Evolutionary conservation across 768 basidiomycete genomes (phyloP).

Genomic region (Amyloporia xantha): DNA sequence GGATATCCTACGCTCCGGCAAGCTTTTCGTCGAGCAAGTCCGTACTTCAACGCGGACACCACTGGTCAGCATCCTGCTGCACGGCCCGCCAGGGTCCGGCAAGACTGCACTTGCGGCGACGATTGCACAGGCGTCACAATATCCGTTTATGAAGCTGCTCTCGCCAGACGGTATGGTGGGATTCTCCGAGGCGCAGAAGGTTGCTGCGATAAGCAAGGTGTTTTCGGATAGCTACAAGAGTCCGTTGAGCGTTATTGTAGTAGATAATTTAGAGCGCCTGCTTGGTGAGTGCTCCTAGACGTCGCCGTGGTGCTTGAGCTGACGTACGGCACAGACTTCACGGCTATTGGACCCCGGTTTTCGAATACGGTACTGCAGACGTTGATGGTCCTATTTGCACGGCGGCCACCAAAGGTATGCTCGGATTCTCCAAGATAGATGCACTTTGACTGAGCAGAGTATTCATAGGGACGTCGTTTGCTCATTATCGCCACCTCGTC

Average conservation of each 20-base stretch:
- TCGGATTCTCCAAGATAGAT: background rate
- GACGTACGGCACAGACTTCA: constrained; percentile 68
- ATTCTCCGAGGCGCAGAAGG: constrained; percentile 87
- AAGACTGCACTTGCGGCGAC: constrained; percentile 94
- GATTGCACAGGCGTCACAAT: constrained; percentile 89
- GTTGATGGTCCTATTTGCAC: constrained; percentile 78
- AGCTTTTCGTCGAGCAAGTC: constrained; percentile 91
- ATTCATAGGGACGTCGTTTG: constrained; percentile 74
- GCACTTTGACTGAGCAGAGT: constrained; percentile 2
- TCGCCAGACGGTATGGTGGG: constrained; percentile 98
- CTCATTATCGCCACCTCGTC: constrained; percentile 92
- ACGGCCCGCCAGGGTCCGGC: constrained; percentile 86
- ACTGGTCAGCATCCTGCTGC: constrained; percentile 82
- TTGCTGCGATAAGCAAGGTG: constrained; percentile 83
- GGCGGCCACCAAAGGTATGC: constrained; percentile 85
- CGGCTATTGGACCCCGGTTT: constrained; percentile 93
- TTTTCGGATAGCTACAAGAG: constrained; percentile 97
- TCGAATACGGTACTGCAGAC: constrained; percentile 92
- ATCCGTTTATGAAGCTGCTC: constrained; percentile 96
- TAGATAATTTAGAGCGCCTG: constrained; percentile 90
- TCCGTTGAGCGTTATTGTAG: constrained; percentile 91
- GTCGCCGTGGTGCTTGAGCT: background rate
- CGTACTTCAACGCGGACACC: constrained; percentile 85
- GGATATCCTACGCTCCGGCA: constrained; percentile 83
- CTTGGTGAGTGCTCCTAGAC: constrained; percentile 52